phyloP scores from a whole-genome alignment of 495 filamentous ascomycete genomes.

The Hypoxylon perforatum region DNA sequence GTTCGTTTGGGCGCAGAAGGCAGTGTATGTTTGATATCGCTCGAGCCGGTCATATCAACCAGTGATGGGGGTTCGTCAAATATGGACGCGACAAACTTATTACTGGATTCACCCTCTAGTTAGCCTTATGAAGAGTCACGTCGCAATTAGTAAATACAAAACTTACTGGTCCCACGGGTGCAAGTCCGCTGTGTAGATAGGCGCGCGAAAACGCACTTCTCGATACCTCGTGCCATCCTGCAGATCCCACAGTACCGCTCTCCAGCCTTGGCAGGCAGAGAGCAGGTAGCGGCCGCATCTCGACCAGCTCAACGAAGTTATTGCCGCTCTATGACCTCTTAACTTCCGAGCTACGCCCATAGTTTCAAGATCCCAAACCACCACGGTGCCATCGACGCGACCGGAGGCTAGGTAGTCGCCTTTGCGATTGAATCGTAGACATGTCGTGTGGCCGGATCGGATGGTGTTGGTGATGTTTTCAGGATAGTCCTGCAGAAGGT shows the following conservation, averaged over 20 bases:
- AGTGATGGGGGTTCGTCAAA: conserved; percentile 93
- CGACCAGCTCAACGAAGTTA: conserved; percentile 95
- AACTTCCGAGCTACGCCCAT: conserved; percentile 94
- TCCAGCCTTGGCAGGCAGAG: conserved; percentile 94
- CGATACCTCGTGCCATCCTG: conserved; percentile 68
- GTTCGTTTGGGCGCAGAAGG: conserved; percentile 82
- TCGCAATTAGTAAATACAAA: background rate
- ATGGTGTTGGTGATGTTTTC: conserved; percentile 87
- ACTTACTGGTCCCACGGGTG: conserved; percentile 91
- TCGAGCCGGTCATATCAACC: conserved; percentile 76
- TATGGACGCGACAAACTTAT: conserved; percentile 84
- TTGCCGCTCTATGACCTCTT: conserved; percentile 87
- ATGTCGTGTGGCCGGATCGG: conserved; percentile 73
- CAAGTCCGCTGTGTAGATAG: conserved; percentile 93
- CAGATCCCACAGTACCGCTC: conserved; percentile 94
- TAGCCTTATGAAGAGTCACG: background rate
- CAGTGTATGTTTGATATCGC: conserved; percentile 76
- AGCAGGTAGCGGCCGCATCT: conserved; percentile 91
- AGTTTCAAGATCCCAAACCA: conserved; percentile 97
- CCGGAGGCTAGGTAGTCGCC: conserved; percentile 95
- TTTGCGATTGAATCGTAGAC: conserved; percentile 88
- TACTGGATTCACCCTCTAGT: conserved; percentile 59
- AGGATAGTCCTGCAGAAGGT: conserved; percentile 92
- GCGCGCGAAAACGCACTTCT: conserved; percentile 84
- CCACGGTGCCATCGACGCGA: conserved; percentile 90